These are phyloP conservation scores for Clitopilus passeckerianus DNA, from an alignment of 768 basidiomycete species.

Conservation along the genomic window DNA sequence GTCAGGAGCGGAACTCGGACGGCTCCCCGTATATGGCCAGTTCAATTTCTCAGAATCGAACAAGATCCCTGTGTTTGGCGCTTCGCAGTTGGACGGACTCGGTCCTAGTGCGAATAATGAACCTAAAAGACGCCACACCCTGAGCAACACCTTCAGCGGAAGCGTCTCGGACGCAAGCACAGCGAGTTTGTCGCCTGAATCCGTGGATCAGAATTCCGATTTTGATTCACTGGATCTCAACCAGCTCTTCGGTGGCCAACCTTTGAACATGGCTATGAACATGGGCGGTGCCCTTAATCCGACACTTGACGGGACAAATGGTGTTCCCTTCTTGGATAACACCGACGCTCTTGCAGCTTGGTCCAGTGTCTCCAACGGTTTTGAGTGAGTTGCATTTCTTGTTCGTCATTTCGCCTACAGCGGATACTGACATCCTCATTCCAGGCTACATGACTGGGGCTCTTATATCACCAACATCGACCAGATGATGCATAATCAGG, in stretches of 20 bases:
- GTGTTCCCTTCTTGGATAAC: slow-evolving; percentile 31
- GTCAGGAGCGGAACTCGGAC: slow-evolving; percentile 53
- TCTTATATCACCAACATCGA: slow-evolving; percentile 33
- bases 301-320: slow-evolving; percentile 2
- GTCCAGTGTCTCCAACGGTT: slow-evolving; percentile 54
- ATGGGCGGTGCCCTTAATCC: background rate
- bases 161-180: background rate
- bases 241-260: background rate
- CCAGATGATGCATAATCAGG: slow-evolving; percentile 18
- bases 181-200: background rate
- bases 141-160: background rate
- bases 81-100: background rate
- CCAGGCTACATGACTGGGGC: slow-evolving; percentile 39
- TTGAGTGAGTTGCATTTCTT: slow-evolving; percentile 41
- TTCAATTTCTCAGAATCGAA: slow-evolving; percentile 29
- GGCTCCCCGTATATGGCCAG: slow-evolving; percentile 43
- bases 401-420: background rate
- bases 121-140: background rate
- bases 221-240: background rate
- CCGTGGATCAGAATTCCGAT: background rate
- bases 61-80: slow-evolving; percentile 6
- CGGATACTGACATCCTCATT: background rate
- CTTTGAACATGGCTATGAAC: background rate
- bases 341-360: slow-evolving; percentile 53
- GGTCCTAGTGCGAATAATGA: background rate